Base-by-base conservation (phyloP, 2,329 filamentous ascomycete genomes). In the Aureobasidium musti region DNA sequence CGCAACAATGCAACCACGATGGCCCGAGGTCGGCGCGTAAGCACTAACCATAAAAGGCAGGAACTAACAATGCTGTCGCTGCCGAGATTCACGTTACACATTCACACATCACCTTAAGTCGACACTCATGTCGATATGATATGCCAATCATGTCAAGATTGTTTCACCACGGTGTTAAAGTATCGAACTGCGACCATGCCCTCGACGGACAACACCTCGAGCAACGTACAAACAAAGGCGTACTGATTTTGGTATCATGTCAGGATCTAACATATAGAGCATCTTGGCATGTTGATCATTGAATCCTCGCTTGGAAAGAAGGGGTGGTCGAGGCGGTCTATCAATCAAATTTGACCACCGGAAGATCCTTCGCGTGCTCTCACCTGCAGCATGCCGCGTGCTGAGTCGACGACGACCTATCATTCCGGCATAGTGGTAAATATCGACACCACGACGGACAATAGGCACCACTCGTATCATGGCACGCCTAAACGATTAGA, bases 251-350 rank as follows among this genome's bases (percentile, higher is more conserved):
- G n/a, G n/a, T n/a, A n/a, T n/a, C n/a, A n/a, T n/a, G n/a, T n/a
- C n/a, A n/a, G n/a, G 2, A 5, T 11, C n/a, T 5, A 14, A 28
- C 17, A 39, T 6, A n/a, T 13, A 41, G 2, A 43, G 8, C 39
- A 17, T 30, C 39, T 59, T 45, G 37, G n/a, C 59, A 63, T 60
- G 26, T 11, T 21, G 30, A 39, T 39, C n/a, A 4, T 47, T 23
- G 23, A 11, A 11, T 10, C 28, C 59, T 63, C 59, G 59, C 28
- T 39, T 63, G 33, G 4, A 21, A 21, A 39, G 7, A 28, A 2
- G 39, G 41, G 28, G 41, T 35, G 56, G 39, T 60, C 56, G 41
- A 60, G 56, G 28, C 56, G 39, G 56, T 45, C 28, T 45, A n/a
- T 30, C 41, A 60, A 60, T 60, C 23, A 60, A 60, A 47, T 23